A percentile compares a stretch with the other conserved stretches of the same genome.
phyloP scores from a whole-genome alignment of 2,329 filamentous ascomycete species.

The Tolypocladium nubicola region DNA sequence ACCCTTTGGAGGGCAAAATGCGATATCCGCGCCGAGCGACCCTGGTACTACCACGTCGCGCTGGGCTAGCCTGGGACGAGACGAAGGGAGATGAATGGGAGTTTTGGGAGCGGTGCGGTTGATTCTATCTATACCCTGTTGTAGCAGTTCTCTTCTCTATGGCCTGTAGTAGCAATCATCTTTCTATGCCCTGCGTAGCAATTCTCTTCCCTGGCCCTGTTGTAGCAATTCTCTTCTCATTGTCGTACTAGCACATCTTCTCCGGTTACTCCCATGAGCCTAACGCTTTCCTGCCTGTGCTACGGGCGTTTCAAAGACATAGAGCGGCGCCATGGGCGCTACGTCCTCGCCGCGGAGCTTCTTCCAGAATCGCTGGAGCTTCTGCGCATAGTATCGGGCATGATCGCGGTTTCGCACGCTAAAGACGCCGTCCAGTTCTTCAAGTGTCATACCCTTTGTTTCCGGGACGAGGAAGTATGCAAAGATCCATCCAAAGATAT shows the following conservation, averaged over 20 bases:
- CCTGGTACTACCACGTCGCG: too few relatives aligned
- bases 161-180: neutral
- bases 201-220: neutral
- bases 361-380: slow-evolving; percentile 22
- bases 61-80: neutral
- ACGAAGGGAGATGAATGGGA: neutral
- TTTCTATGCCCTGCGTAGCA: neutral
- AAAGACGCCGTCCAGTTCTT: slow-evolving; percentile 24
- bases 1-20: too few relatives aligned
- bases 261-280: neutral
- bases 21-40: neutral
- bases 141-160: neutral
- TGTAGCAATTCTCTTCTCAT: neutral
- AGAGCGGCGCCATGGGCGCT: slow-evolving; percentile 18
- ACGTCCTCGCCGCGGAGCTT: slow-evolving; percentile 17
- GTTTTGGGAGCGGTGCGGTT: neutral
- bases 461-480: slow-evolving; percentile 23
- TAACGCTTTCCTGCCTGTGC: neutral
- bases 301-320: slow-evolving; percentile 3
- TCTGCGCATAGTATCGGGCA: slow-evolving; percentile 17
- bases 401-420: slow-evolving; percentile 19
- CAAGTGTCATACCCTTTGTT: slow-evolving; percentile 22
- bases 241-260: neutral
- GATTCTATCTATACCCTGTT: neutral
- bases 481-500: slow-evolving; percentile 20